Evolutionary conservation across 768 basidiomycete genomes (phyloP).

Genomic region (Hericium erinaceus): DNA sequence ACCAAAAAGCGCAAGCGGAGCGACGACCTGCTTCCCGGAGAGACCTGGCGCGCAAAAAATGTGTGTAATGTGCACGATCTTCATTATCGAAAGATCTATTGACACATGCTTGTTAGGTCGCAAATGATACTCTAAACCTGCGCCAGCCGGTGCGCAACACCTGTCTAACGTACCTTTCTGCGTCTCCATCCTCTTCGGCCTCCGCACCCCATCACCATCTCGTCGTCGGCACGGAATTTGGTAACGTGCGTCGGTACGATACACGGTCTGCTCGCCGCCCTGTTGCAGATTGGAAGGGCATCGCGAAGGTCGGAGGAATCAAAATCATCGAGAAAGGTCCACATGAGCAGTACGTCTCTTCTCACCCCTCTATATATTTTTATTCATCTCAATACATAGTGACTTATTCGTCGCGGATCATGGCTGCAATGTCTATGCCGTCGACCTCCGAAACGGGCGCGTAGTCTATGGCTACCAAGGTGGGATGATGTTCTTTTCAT

Average conservation of each 20-base stretch:
- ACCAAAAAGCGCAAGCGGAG: constrained; percentile 51
- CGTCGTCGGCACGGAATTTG: constrained; percentile 63
- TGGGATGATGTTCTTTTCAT: constrained; percentile 14
- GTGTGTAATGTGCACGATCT: constrained; percentile 25
- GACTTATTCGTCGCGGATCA: constrained; percentile 64
- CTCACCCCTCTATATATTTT: neutral
- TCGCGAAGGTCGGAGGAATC: constrained; percentile 56
- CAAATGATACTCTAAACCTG: constrained; percentile 67
- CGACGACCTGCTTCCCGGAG: constrained; percentile 54
- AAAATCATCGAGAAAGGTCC: constrained; percentile 47
- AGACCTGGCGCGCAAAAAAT: constrained; percentile 82
- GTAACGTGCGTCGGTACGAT: constrained; percentile 72
- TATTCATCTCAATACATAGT: constrained; percentile 32
- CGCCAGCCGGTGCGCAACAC: constrained; percentile 75
- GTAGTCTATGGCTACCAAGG: constrained; percentile 63
- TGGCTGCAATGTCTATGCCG: constrained; percentile 49
- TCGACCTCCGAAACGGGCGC: constrained; percentile 63
- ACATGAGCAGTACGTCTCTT: constrained; percentile 49
- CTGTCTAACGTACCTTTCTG: constrained; percentile 48
- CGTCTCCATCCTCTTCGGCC: constrained; percentile 1
- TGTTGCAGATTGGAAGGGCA: constrained; percentile 52
- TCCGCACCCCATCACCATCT: constrained; percentile 38
- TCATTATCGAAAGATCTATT: neutral
- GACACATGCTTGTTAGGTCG: constrained; percentile 31
- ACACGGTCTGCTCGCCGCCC: constrained; percentile 61